Base-by-base conservation (phyloP, 2,329 filamentous ascomycete genomes). In the Fusarium staphyleae region DNA sequence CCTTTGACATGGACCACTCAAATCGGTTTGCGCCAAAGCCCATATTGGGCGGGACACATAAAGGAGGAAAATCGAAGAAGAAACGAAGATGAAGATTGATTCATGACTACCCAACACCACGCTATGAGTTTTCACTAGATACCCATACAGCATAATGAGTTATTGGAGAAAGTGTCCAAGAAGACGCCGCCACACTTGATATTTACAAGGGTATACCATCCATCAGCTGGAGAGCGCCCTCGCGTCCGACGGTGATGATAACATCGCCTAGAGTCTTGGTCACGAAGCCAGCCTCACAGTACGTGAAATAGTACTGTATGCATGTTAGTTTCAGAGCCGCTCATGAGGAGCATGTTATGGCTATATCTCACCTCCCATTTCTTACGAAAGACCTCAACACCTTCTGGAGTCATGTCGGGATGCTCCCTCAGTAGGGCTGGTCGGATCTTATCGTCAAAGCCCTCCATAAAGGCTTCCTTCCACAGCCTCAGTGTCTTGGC, bases 1-100 rank as follows among this genome's bases (percentile, higher is more conserved):
- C 82, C 0, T 97, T 99, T 69, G 95, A 98, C 70, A 78, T 86
- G 51, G 91, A 96, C 70, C 86, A 91, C 71, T 78, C 87, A 49
- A 87, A 85, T 72, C 85, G 83, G 51, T 95, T 83, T 71, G 78
- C 81, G 3, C 69, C 75, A 6, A 74, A 65, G 48, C 49, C 60
- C 22, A 14, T 45, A 8, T 13, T 48, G 41, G 49, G 45, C 34
- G 62, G 55, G 2, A 62, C 62, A 14, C 57, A 55, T 7, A 75
- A 77, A 47, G 74, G 75, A 48, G 77, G 76, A 52, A 80, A 70
- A 42, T 54, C 63, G 12, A 78, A 75, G 60, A 74, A 72, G 57
- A 79, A 77, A 61, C 78, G 74, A 51, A 71, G 69, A 52, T 56
- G 37, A 24, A 8, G 57, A 29, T n/a, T 3, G 9, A 5, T n/a